Evolutionary conservation across 2,329 filamentous ascomycete genomes (phyloP).

Genomic region (Beauveria bassiana): DNA sequence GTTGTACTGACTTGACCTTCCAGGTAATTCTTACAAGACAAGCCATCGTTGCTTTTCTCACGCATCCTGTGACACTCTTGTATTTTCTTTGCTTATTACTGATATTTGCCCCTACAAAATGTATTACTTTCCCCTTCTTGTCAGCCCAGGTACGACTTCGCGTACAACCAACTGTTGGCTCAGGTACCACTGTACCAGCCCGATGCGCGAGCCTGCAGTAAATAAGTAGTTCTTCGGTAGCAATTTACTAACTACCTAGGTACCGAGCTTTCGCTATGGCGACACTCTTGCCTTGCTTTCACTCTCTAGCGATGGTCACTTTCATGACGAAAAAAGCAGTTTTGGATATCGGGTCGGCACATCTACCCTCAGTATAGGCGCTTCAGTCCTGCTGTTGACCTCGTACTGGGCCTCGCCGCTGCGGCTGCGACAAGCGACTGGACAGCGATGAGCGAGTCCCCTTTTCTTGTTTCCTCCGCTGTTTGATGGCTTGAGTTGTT

Average conservation of each 20-base stretch:
- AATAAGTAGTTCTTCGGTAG: background rate
- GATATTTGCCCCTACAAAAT: background rate
- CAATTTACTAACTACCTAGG: background rate
- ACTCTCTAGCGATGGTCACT: too few species aligned
- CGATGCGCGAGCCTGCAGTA: background rate
- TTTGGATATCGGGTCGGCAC: background rate
- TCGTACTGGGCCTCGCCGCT: background rate
- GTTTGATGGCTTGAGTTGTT: background rate
- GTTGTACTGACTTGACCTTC: too few species aligned
- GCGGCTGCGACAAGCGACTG: background rate
- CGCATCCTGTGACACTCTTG: background rate
- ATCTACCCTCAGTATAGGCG: background rate
- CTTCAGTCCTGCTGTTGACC: background rate
- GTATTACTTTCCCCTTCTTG: background rate
- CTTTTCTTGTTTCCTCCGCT: background rate
- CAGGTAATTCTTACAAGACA: background rate
- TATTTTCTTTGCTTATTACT: background rate
- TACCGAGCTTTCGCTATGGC: background rate
- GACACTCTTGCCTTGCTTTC: background rate
- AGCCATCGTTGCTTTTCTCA: constrained; percentile 1
- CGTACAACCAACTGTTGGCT: background rate
- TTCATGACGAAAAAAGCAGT: background rate
- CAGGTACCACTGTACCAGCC: constrained; percentile 1
- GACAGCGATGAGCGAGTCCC: background rate
- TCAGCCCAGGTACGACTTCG: background rate